phyloP scores from a whole-genome alignment of 495 filamentous ascomycete genomes.

The Eremomyces bilateralis region DNA sequence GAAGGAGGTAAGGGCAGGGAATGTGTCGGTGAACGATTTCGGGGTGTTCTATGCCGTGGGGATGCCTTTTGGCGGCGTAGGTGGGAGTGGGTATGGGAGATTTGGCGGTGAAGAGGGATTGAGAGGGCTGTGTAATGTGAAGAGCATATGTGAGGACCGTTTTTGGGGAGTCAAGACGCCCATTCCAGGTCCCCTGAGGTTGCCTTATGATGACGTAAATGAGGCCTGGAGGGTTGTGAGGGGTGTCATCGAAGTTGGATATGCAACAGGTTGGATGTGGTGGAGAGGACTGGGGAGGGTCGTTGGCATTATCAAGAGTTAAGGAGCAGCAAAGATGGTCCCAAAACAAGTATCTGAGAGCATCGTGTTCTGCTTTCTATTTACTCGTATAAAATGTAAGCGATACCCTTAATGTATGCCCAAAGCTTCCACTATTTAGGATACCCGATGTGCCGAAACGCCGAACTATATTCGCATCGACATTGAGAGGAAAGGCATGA shows the following conservation, averaged over 20 bases:
- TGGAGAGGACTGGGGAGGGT: too few species aligned
- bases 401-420: too few species aligned
- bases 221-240: conserved; percentile 14
- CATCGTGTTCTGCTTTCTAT: too few species aligned
- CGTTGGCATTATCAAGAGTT: too few species aligned
- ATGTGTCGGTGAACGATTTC: conserved; percentile 91
- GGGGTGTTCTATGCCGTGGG: conserved; percentile 79
- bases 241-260: conserved; percentile 11
- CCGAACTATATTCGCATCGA: too few species aligned
- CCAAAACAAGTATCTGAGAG: too few species aligned
- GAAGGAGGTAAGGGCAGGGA: conserved; percentile 51
- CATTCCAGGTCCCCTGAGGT: conserved; percentile 60
- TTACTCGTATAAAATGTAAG: too few species aligned
- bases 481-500: too few species aligned
- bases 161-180: conserved; percentile 41
- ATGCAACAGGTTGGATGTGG: too few species aligned
- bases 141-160: conserved; percentile 64
- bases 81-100: conserved; percentile 74
- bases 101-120: conserved; percentile 87
- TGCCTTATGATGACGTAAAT: conserved; percentile 34
- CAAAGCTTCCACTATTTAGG: too few species aligned
- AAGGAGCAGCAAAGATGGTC: too few species aligned
- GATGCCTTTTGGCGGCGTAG: conserved; percentile 76
- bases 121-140: conserved; percentile 61
- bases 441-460: too few species aligned